Base-by-base conservation (phyloP, 176 grass and related monocot species). In the Oryza australiensis region DNA sequence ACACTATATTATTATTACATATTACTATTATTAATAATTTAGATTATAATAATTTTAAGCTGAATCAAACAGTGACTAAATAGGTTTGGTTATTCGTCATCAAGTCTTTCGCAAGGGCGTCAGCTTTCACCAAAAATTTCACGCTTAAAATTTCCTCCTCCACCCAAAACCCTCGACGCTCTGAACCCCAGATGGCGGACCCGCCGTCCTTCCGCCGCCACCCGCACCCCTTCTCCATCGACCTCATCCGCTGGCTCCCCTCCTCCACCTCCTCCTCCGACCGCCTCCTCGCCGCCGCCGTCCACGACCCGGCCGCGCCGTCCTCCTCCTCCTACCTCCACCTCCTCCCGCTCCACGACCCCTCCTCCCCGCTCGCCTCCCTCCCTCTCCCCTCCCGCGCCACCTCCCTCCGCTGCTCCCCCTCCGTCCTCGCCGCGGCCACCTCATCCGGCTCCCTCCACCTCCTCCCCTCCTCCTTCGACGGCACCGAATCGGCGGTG, bases 211-310 rank as follows among this genome's bases (percentile, higher is more conserved):
- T 94, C 77, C 86, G 89, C 77, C 86, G 84, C 84, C 85, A 79
- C 84, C 64, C 86, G 8, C 89, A 82, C 26, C 87, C 84, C 53
- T 84, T 82, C 63, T 91, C 84, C 73, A 1, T 94, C 73, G 86
- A 91, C 67, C 42, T 90, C 68, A 55, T 94, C 87, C 92, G 92
- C 45, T 94, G 92, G 92, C 86, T 94, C 41, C 81, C 89, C 8
- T 77, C 92, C 68, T 63, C 86, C 42, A 8, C 77, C 30, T 66
- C 77, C 30, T 66, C 77, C 48, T 88, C 86, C 77, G 86, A 26
- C 20, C 89, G 92, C 49, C 74, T 82, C 80, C 63, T 91, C 77
- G 89, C 84, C 35, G 86, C 86, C 20, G 86, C 86, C 12, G 84
- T 85, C 32, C 80, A 94, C 59, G 92, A 94, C 55, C 73, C 80